Percentiles rank a stretch among this genome's conserved stretches.
Conservation (phyloP, 2,329 filamentous ascomycete species). For the Beauveria pseudobassiana region DNA sequence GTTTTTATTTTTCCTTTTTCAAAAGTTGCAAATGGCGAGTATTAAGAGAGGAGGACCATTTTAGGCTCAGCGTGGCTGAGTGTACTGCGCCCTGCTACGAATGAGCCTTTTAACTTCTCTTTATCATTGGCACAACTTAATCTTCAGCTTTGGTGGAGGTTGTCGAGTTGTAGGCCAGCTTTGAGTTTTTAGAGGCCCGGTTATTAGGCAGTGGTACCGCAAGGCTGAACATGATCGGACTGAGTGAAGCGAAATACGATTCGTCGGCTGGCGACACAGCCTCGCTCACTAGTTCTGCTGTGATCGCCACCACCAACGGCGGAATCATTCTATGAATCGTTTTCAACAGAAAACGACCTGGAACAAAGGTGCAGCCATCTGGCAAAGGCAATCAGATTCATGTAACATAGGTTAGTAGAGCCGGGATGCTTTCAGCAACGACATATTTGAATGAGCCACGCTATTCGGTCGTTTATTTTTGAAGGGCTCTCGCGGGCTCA, state of each 20-base stretch:
- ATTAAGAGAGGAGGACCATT: neutral
- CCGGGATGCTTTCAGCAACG: no score
- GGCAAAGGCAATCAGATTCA: no score
- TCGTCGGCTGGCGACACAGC: no score
- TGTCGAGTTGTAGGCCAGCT: neutral
- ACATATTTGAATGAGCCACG: no score
- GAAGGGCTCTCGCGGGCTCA: no score
- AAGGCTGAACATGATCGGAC: neutral
- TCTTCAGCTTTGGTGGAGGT: neutral
- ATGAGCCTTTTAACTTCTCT: neutral
- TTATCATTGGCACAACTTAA: neutral
- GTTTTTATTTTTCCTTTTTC: neutral
- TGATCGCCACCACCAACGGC: no score
- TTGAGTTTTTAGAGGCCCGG: neutral
- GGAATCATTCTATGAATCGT: no score
- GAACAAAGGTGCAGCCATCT: no score
- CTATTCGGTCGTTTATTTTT: no score
- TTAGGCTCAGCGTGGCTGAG: neutral
- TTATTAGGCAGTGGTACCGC: neutral
- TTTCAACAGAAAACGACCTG: no score
- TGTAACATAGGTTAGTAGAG: no score
- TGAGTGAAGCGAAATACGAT: neutral
- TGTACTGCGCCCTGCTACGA: neutral
- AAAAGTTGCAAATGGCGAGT: neutral
- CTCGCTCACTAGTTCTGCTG: no score